These are phyloP conservation scores for Endocalyx cinctus DNA, from an alignment of 2,329 filamentous ascomycete species.

Conservation along the genomic window DNA sequence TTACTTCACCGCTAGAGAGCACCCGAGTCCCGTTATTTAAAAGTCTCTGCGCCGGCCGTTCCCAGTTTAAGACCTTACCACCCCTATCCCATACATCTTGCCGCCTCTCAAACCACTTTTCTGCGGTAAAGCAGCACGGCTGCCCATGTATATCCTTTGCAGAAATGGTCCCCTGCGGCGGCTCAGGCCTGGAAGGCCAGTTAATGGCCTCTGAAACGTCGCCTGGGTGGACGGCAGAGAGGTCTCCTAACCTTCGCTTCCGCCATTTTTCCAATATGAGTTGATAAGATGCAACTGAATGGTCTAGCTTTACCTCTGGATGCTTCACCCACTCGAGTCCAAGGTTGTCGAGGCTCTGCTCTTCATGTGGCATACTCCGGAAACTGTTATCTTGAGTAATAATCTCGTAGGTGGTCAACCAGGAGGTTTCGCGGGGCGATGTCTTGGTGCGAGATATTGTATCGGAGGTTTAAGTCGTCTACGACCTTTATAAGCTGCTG, in stretches of 20 bases:
- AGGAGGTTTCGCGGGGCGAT: conserved; percentile 33
- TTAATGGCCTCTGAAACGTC: conserved; percentile 17
- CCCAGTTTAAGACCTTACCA: conserved; percentile 17
- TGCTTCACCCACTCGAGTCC: conserved; percentile 27
- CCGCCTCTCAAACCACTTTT: conserved; percentile 5
- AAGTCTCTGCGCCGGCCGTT: conserved; percentile 16
- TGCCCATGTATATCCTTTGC: conserved; percentile 1
- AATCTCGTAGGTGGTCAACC: conserved; percentile 31
- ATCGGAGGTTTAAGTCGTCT: conserved; percentile 32
- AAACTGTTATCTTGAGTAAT: conserved; percentile 26
- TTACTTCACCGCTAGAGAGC: conserved; percentile 6
- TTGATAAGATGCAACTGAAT: conserved; percentile 23
- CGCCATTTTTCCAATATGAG: conserved; percentile 22
- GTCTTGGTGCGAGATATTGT: conserved; percentile 35
- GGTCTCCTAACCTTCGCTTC: conserved; percentile 6
- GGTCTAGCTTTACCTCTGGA: conserved; percentile 27
- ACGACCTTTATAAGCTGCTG: conserved; percentile 31
- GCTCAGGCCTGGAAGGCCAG: conserved; percentile 16
- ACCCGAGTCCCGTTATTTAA: conserved; percentile 4
- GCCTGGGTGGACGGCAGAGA: conserved; percentile 9
- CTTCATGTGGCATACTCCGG: conserved; percentile 15
- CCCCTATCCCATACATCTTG: conserved; percentile 5
- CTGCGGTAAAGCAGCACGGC: neutral
- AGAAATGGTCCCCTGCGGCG: conserved; percentile 2
- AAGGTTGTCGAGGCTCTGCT: conserved; percentile 18